phyloP scores from a whole-genome alignment of 176 grass and related monocot species.

The Juncus effusus region DNA sequence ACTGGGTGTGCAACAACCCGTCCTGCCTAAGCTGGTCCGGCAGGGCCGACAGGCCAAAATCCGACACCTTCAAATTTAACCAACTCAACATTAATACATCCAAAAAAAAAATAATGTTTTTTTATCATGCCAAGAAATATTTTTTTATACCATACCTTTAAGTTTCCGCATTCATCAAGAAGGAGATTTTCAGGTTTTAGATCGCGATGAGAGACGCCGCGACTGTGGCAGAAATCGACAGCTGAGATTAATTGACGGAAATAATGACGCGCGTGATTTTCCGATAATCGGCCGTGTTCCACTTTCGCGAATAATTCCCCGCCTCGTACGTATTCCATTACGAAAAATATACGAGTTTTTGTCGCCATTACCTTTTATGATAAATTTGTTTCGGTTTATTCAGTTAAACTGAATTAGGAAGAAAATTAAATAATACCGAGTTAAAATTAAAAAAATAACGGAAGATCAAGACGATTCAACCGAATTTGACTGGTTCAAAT shows the following conservation, averaged over 20 bases:
- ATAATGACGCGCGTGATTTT: conserved; percentile 61
- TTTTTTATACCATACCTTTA: conserved; percentile 43
- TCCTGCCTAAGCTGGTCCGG: conserved; percentile 86
- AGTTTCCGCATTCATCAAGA: conserved; percentile 44
- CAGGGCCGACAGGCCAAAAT: conserved; percentile 90
- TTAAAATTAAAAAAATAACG: too few relatives aligned
- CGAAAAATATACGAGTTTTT: conserved; percentile 69
- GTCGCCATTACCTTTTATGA: conserved; percentile 71
- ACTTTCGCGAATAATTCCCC: conserved; percentile 75
- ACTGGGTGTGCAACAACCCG: conserved; percentile 92
- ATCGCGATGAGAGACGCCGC: conserved; percentile 89
- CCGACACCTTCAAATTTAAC: conserved; percentile 64
- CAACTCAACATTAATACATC: background rate
- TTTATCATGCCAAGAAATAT: too few relatives aligned
- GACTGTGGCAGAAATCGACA: conserved; percentile 88
- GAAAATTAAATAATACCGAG: too few relatives aligned
- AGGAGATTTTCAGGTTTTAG: conserved; percentile 97
- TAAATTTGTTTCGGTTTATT: too few relatives aligned
- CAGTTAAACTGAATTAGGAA: too few relatives aligned
- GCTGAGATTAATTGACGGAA: conserved; percentile 87
- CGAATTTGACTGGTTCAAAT: too few relatives aligned
- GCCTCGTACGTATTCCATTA: conserved; percentile 85
- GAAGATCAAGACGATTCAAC: too few relatives aligned
- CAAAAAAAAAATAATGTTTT: too few relatives aligned
- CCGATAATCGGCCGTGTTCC: conserved; percentile 41